Evolutionary conservation across 345 rosid species (phyloP).

Genomic region (Microthlaspi erraticum): DNA sequence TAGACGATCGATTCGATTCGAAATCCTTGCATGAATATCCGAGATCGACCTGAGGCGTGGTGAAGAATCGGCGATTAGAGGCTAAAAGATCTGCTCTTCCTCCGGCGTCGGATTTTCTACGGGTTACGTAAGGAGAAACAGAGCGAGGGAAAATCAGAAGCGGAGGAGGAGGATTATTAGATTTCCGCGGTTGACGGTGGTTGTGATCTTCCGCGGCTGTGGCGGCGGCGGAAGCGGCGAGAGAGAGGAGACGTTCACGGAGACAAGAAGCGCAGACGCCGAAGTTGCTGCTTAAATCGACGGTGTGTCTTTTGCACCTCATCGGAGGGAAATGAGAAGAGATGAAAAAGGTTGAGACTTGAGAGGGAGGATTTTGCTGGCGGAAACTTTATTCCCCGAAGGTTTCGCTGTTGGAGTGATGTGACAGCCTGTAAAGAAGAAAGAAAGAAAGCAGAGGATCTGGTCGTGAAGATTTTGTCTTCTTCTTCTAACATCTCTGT

Average conservation of each 20-base stretch:
- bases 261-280: conserved; percentile 97
- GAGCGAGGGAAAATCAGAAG: conserved; percentile 75
- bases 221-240: conserved; percentile 63
- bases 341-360: neutral
- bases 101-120: conserved; percentile 58
- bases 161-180: conserved; percentile 44
- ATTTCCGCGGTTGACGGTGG: conserved; percentile 30
- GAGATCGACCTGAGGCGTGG: conserved; percentile 73
- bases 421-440: conserved; percentile 38
- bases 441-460: conserved; percentile 19
- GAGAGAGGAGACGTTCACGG: conserved; percentile 66
- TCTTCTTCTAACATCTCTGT: conserved; percentile 30
- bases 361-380: neutral
- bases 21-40: conserved; percentile 43
- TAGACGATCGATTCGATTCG: conserved; percentile 30
- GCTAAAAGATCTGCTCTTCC: conserved; percentile 18
- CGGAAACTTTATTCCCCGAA: neutral
- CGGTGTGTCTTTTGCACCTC: conserved; percentile 79
- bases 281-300: conserved; percentile 65
- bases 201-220: conserved; percentile 39
- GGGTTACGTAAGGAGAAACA: conserved; percentile 74
- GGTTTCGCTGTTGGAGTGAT: conserved; percentile 36
- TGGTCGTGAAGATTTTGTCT: conserved; percentile 43
- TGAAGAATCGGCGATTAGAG: conserved; percentile 53
- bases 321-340: conserved; percentile 42